A percentile compares a stretch with the other conserved stretches of the same genome.
phyloP scores from a whole-genome alignment of 2,329 filamentous ascomycete genomes.

The Aspergillus awamori region DNA sequence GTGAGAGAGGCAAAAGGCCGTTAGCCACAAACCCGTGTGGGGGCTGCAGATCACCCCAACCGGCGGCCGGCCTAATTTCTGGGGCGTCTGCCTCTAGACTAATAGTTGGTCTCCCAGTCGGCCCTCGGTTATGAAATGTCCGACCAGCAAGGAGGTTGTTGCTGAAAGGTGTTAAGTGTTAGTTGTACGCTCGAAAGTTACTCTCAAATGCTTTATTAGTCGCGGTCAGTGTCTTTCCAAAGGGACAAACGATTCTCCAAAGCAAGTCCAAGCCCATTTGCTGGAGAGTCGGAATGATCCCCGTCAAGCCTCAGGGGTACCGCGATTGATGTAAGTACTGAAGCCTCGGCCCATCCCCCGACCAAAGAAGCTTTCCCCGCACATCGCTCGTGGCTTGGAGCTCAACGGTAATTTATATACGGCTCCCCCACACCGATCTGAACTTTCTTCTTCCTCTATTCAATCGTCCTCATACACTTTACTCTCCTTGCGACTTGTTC shows the following conservation, averaged over 20 bases:
- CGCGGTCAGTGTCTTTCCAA: too few relatives aligned
- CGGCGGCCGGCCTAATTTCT: background rate
- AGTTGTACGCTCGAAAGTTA: too few relatives aligned
- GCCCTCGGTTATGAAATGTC: background rate
- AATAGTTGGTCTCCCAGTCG: background rate
- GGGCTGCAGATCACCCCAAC: background rate
- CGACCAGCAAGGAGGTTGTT: background rate
- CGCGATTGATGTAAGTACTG: background rate
- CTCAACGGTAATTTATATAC: background rate
- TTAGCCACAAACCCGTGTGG: background rate
- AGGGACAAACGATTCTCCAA: background rate
- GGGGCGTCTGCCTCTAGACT: background rate
- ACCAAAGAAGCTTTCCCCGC: conserved; percentile 19
- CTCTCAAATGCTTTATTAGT: too few relatives aligned
- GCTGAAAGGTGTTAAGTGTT: too few relatives aligned
- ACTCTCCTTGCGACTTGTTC: background rate
- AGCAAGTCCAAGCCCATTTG: background rate
- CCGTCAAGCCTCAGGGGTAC: background rate
- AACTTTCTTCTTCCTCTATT: conserved; percentile 4
- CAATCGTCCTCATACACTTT: background rate
- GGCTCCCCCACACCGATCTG: background rate
- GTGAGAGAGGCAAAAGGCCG: background rate
- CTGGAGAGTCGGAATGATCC: background rate
- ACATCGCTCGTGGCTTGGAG: background rate
- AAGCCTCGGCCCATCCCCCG: background rate